Conservation (phyloP, 2,329 filamentous ascomycete species). For the Thelonectria rubi region DNA sequence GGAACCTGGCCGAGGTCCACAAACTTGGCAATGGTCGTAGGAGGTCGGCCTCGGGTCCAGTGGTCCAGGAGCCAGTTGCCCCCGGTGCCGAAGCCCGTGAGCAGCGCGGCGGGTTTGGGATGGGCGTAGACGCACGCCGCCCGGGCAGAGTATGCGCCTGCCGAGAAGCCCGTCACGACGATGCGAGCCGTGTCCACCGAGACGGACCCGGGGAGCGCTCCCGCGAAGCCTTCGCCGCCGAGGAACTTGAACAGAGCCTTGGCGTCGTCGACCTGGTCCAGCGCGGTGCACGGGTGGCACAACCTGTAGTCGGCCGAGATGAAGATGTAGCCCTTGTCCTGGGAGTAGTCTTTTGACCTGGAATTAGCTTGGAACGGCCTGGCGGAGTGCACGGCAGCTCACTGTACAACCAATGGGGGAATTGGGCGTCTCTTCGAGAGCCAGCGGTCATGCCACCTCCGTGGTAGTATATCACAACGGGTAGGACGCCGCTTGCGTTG, state of each 20-base stretch:
- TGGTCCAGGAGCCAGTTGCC: constrained; percentile 20
- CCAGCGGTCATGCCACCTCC: constrained; percentile 22
- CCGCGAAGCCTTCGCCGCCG: constrained; percentile 2
- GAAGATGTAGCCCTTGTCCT: constrained; percentile 15
- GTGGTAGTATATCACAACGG: constrained; percentile 13
- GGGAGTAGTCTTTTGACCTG: constrained; percentile 1
- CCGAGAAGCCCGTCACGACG: constrained; percentile 15
- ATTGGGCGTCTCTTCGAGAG: constrained; percentile 10
- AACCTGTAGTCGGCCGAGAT: constrained; percentile 18
- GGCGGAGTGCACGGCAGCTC: neutral
- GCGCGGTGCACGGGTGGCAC: constrained; percentile 14
- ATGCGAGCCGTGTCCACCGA: constrained; percentile 13
- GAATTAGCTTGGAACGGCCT: neutral
- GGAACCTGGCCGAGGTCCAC: constrained; percentile 11
- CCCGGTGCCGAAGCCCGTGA: constrained; percentile 11
- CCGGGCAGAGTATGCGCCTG: constrained; percentile 19
- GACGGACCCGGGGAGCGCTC: neutral
- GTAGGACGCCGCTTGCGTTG: neutral
- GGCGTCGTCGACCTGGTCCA: constrained; percentile 22
- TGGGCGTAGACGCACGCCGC: constrained; percentile 18
- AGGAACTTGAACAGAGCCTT: constrained; percentile 18
- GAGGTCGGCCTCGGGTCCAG: constrained; percentile 11
- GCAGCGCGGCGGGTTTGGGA: constrained; percentile 17
- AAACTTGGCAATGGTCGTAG: constrained; percentile 15
- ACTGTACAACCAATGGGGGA: constrained; percentile 19